Evolutionary conservation across 805 yeast genomes (phyloP), one percentile per base, ranked within the genome.

Genomic region (Ogataea sp.): DNA sequence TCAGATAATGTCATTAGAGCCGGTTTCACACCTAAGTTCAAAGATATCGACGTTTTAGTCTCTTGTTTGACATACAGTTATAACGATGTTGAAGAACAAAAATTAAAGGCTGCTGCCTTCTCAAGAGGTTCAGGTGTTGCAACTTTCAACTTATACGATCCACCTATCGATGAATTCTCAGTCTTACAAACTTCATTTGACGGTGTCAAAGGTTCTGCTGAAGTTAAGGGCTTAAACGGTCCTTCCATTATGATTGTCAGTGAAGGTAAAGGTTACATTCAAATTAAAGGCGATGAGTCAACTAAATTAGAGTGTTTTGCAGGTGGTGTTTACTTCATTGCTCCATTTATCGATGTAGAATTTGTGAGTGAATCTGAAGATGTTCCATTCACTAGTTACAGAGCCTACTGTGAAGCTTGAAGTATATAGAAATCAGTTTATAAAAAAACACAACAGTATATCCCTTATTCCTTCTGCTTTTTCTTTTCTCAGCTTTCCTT

Each of bases 1-100:
- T 82, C 94, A 31, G 99, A 93, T 62, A 93, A 93, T 55, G 99
- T 93, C 42, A 97, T 93, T 37, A 78, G 99, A 62, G 95, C 97
- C 4, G 99, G 98, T 13, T 93, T 93, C 71, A 93, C 99, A n/a
- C 98, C 99, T 45, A 93, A 93, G 63, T 93, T 90, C 70, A 93
- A 90, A 66, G 99, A 93, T 62, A 97, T 93, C 44, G 64, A 79
- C 43, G 87, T 83, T 53, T 75, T 93, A 56, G 97, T 93, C 33
- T 77, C 74, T 39, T 86, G 86, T 93, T 76, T 93, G 59, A 89
- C 96, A 3, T 93, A 90, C 60, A 71, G 84, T 21, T 83, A 83
- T 53, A 94, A 84, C 39, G 79, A 94, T 20, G 96, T 90, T 37
- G 88, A 80, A 50, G 88, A 88, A 58, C 99, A 93, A 68, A 88